Conservation (phyloP, 2,329 filamentous ascomycete species). For the Curvularia sp. region DNA sequence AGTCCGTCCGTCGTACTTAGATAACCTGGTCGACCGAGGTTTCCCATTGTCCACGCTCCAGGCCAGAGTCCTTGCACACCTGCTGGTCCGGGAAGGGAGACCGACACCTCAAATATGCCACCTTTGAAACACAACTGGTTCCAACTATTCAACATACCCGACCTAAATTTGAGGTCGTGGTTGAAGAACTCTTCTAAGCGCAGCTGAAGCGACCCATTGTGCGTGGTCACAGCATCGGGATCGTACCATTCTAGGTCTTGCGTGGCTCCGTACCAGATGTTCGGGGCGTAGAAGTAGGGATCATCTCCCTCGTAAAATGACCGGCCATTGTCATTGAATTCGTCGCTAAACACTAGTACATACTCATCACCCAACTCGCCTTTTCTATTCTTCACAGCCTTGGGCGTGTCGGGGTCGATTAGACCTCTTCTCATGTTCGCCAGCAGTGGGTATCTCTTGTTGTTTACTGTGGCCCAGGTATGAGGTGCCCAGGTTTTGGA, state of each 20-base stretch:
- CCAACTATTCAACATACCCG: constrained; percentile 62
- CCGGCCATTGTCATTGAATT: constrained; percentile 61
- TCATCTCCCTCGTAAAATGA: constrained; percentile 66
- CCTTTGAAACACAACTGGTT: constrained; percentile 64
- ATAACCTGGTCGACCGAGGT: constrained; percentile 62
- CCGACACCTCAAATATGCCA: constrained; percentile 61
- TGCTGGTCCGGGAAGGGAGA: constrained; percentile 61
- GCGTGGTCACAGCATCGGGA: constrained; percentile 61
- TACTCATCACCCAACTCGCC: constrained; percentile 57
- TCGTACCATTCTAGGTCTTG: constrained; percentile 61
- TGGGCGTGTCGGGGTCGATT: constrained; percentile 62
- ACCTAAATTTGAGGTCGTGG: constrained; percentile 57
- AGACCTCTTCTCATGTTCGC: constrained; percentile 57
- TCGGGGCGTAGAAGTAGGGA: constrained; percentile 61
- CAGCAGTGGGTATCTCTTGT: constrained; percentile 57
- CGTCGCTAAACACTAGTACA: constrained; percentile 63
- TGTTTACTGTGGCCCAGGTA: constrained; percentile 58
- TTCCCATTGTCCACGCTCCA: constrained; percentile 63
- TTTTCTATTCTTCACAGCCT: constrained; percentile 54
- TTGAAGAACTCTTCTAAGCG: constrained; percentile 57
- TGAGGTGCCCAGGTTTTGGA: constrained; percentile 40
- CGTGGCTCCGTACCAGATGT: constrained; percentile 64
- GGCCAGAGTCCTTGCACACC: constrained; percentile 61
- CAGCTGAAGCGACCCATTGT: constrained; percentile 56
- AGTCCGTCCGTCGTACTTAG: constrained; percentile 61